These are phyloP conservation scores for Fusarium sublunatum DNA, from an alignment of 2,329 filamentous ascomycete genomes.

Conservation along the genomic window DNA sequence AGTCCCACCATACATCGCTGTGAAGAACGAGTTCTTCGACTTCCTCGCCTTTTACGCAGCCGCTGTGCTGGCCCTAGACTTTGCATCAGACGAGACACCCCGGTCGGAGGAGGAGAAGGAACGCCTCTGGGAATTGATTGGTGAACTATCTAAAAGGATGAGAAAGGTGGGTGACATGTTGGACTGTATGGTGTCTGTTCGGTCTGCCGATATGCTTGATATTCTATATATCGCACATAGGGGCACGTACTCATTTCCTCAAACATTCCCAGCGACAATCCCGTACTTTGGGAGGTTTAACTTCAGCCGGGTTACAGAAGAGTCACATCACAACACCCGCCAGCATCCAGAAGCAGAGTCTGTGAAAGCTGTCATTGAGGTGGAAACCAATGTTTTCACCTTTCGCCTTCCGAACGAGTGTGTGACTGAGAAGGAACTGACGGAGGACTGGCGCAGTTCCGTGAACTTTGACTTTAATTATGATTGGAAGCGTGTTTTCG, in stretches of 20 bases:
- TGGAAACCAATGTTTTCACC: constrained; percentile 17
- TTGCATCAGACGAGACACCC: constrained; percentile 45
- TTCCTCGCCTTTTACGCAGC: constrained; percentile 60
- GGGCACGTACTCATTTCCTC: neutral
- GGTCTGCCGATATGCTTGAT: constrained; percentile 18
- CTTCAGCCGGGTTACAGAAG: neutral
- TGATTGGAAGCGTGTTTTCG: constrained; percentile 16
- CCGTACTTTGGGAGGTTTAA: constrained; percentile 31
- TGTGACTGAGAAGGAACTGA: constrained; percentile 11
- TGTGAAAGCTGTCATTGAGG: neutral
- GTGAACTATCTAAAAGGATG: neutral
- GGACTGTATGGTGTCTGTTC: constrained; percentile 8
- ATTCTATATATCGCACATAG: constrained; percentile 12
- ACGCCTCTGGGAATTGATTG: constrained; percentile 9
- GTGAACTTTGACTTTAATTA: constrained; percentile 5
- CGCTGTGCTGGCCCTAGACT: constrained; percentile 57
- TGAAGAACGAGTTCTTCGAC: constrained; percentile 58
- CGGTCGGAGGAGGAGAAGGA: constrained; percentile 7
- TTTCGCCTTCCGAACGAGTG: constrained; percentile 6
- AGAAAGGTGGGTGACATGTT: constrained; percentile 1
- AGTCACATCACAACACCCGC: neutral
- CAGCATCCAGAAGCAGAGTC: neutral
- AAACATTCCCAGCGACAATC: constrained; percentile 18
- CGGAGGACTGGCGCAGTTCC: constrained; percentile 14
- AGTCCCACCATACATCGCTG: neutral